phyloP scores from a whole-genome alignment of 306 rosid species.

The Senna tora region DNA sequence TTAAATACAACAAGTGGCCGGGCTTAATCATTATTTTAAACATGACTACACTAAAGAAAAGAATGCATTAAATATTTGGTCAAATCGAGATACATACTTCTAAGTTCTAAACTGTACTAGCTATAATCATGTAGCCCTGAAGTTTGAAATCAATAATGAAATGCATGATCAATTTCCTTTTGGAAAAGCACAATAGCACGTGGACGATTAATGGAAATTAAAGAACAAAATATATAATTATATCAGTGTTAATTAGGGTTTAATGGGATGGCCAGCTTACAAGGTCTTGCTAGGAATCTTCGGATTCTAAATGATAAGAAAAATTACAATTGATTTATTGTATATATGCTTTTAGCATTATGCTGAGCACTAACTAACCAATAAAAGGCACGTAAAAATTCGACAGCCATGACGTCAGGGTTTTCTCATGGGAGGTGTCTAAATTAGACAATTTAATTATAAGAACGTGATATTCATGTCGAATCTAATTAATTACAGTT shows the following conservation, averaged over 20 bases:
- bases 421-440: too few relatives aligned
- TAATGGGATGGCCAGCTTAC: neutral
- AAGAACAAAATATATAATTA: neutral
- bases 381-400: neutral
- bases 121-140: slow-evolving; percentile 3
- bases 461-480: neutral
- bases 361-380: slow-evolving; percentile 6
- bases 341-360: neutral
- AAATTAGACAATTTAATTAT: neutral
- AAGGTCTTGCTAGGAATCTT: neutral
- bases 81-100: neutral
- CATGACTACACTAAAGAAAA: neutral
- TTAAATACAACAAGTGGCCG: neutral
- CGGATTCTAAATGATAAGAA: neutral
- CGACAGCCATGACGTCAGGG: neutral
- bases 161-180: neutral
- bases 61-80: neutral
- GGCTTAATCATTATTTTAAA: neutral
- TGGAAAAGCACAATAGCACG: neutral
- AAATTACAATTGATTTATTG: neutral
- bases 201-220: neutral
- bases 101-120: neutral
- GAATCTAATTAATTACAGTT: neutral
- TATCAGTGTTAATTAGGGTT: neutral
- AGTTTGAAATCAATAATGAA: neutral